Evolutionary conservation across 176 grass and related monocot species (phyloP), one percentile per base, ranked within the genome.

Genomic region (Aegilops bicornis): DNA sequence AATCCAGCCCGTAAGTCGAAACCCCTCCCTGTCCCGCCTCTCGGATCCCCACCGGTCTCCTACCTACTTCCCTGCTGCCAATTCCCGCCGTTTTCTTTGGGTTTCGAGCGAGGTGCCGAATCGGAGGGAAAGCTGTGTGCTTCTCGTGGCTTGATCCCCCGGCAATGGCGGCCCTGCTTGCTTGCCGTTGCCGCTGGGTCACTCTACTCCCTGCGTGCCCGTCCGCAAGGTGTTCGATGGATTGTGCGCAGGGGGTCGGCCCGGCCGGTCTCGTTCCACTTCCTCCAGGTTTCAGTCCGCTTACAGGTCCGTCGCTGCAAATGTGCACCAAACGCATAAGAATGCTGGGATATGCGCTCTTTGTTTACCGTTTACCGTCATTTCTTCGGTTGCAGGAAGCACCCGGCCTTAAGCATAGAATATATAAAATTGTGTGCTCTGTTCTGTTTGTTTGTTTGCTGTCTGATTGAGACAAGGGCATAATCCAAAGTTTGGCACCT

Each of bases 361-460:
- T 52, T 52, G 13, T 73, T 45, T 52, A 17, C 48, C 13, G 4
- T 50, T 50, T 50, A 16, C 47, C 5, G 48, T 6, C 48, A 52
- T 52, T 77, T 11, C 8, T 63, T 78, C 9, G 22, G 47, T 80
- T 50, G 60, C 32, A 80, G 35, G 74, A 89, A 86, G 25, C 62
- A 81, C 33, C 23, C 52, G 19, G 48, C 1, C 48, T 50, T 17
- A 52, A 52, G 48, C 48, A 52, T 52, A 6, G 15, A 17, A 52
- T 52, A 52, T 17, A 52, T 52, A 8, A 20, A 52, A 15, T 52
- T 52, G 48, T 52, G 17, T 52, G 15, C 1, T 52, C 5, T 17
- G 15, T 17, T 16, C 0, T 17, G 12, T 73, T 16, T 45, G 70
- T 24, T 14, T 73, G 70, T 23, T 50, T 50, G 48, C 0, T 52